Percentiles rank a stretch among this genome's conserved stretches.
phyloP scores from a whole-genome alignment of 192 early-diverging fungal species.

The Linderina pennispora region DNA sequence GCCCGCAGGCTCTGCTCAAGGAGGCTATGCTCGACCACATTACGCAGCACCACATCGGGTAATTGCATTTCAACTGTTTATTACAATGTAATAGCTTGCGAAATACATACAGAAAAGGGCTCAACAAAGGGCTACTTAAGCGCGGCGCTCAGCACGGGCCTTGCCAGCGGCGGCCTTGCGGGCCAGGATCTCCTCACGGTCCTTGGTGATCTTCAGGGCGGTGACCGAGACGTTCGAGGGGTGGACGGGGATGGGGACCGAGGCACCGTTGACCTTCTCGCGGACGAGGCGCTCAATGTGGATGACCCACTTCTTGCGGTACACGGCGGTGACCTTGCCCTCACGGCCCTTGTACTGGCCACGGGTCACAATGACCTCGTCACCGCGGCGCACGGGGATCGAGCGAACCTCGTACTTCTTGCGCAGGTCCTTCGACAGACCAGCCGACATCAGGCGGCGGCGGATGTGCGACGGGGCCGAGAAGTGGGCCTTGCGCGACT shows the following conservation, averaged over 20 bases:
- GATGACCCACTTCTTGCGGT: slow-evolving; percentile 99
- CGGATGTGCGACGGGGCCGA: slow-evolving; percentile 89
- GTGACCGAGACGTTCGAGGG: slow-evolving; percentile 99
- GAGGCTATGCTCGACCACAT: slow-evolving; percentile 10
- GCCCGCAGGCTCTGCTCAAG: slow-evolving; percentile 26
- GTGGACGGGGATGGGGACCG: slow-evolving; percentile 89
- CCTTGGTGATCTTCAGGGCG: slow-evolving; percentile 94
- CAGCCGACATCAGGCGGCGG: slow-evolving; percentile 93
- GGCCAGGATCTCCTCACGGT: slow-evolving; percentile 83
- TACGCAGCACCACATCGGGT: not conserved
- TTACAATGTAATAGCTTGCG: not conserved
- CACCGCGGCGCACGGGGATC: slow-evolving; percentile 95
- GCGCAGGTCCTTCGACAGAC: slow-evolving; percentile 97
- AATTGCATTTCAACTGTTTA: not conserved
- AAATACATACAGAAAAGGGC: no score
- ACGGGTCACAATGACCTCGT: slow-evolving; percentile 94
- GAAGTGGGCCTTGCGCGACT: slow-evolving; percentile 99
- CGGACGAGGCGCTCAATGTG: slow-evolving; percentile 94
- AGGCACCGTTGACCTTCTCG: slow-evolving; percentile 97
- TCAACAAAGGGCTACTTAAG: no score
- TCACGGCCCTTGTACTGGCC: slow-evolving; percentile 96
- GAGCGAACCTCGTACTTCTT: slow-evolving; percentile 96
- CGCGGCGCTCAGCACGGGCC: slow-evolving; percentile 21
- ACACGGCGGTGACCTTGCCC: slow-evolving; percentile 93
- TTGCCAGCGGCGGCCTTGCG: slow-evolving; percentile 68